A percentile compares a stretch with the other conserved stretches of the same genome.
Conservation (phyloP, 2,329 filamentous ascomycete species). For the Gnomoniopsis sp. region DNA sequence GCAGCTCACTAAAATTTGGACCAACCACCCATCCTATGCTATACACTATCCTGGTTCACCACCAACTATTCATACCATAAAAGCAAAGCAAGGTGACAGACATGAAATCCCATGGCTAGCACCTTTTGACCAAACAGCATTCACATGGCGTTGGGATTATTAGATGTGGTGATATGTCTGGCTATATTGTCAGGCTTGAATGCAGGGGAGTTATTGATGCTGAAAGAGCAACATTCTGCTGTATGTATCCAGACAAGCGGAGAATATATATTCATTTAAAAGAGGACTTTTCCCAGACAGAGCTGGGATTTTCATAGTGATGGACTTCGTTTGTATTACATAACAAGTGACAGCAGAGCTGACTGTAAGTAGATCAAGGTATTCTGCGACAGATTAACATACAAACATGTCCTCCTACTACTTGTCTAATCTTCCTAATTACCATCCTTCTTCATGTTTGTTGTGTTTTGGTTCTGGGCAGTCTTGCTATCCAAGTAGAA, state of each 20-base stretch:
- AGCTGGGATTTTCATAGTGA: not conserved
- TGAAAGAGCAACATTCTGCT: not conserved
- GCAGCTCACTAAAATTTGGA: not conserved
- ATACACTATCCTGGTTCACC: not conserved
- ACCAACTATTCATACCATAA: slow-evolving; percentile 4
- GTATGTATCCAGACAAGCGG: not conserved
- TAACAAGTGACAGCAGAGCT: not conserved
- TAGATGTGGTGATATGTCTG: not conserved
- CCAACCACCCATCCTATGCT: not conserved
- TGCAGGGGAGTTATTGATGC: not conserved
- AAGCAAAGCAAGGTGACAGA: not conserved
- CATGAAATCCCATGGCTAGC: slow-evolving; percentile 1
- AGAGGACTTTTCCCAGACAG: not conserved
- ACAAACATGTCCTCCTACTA: no score
- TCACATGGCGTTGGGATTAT: slow-evolving; percentile 13
- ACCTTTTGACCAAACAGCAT: slow-evolving; percentile 10
- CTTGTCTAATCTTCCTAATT: no score
- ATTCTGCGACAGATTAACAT: not conserved
- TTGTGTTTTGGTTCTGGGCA: no score
- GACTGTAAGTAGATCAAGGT: not conserved
- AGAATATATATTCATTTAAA: not conserved
- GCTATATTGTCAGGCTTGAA: not conserved
- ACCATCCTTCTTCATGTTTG: no score
- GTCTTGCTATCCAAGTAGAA: no score
- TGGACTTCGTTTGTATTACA: not conserved